These are phyloP conservation scores for Trypanosoma boissoni DNA, from an alignment of 208 protist genomes.

Conservation along the genomic window DNA sequence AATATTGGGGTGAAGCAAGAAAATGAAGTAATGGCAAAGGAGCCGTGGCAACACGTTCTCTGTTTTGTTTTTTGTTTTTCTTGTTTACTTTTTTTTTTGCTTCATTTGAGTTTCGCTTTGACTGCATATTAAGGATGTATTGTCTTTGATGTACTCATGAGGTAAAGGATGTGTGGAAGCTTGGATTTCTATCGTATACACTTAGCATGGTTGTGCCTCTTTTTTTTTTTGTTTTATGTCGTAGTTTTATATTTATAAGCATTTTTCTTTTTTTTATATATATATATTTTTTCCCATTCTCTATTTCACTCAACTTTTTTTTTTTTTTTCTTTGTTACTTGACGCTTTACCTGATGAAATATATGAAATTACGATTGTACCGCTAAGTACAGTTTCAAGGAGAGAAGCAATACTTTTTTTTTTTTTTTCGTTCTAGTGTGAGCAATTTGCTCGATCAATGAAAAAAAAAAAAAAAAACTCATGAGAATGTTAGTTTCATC, in stretches of 20 bases:
- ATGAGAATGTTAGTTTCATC: too few species aligned
- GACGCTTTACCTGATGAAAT: neutral
- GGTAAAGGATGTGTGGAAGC: neutral
- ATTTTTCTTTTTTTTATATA: constrained; percentile 8
- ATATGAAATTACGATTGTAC: neutral
- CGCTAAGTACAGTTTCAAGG: neutral
- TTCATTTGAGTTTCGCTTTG: neutral
- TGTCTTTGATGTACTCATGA: constrained; percentile 6
- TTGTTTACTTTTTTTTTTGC: constrained; percentile 10
- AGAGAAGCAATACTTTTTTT: constrained; percentile 1
- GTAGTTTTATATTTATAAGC: constrained; percentile 12
- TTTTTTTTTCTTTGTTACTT: neutral
- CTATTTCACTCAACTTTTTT: neutral
- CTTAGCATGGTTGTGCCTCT: constrained; percentile 2
- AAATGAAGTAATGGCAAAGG: too few species aligned
- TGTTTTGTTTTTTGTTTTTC: constrained; percentile 19
- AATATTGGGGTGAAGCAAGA: too few species aligned
- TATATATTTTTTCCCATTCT: neutral
- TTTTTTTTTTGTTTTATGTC: constrained; percentile 18
- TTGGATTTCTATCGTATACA: neutral
- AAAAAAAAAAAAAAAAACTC: constrained; percentile 4
- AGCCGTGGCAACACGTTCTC: constrained; percentile 3
- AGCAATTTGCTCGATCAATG: too few species aligned
- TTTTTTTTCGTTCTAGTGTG: neutral
- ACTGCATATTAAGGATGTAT: too few species aligned